These are phyloP conservation scores for Cryoendolithus antarcticus DNA, from an alignment of 2,329 filamentous ascomycete genomes.

Conservation along the genomic window DNA sequence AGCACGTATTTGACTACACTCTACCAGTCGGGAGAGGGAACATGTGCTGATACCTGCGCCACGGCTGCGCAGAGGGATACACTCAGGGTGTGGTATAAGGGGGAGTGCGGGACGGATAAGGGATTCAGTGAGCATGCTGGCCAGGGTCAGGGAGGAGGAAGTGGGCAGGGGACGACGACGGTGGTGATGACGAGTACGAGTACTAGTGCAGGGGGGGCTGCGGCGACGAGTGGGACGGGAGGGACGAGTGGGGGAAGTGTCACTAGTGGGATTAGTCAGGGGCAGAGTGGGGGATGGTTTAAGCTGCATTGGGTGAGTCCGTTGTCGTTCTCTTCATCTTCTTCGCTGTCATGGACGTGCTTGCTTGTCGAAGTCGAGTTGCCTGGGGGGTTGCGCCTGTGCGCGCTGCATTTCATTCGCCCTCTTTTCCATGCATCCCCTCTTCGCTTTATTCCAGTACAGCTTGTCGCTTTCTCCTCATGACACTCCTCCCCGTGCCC, in stretches of 20 bases:
- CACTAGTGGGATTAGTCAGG: no score
- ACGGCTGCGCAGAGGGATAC: constrained; percentile 39
- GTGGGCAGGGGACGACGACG: constrained; percentile 1
- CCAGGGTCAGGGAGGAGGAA: constrained; percentile 3
- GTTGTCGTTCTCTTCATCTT: not conserved
- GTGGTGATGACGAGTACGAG: constrained; percentile 3
- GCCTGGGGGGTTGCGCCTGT: not conserved
- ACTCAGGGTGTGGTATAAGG: constrained; percentile 59
- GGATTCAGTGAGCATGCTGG: constrained; percentile 21
- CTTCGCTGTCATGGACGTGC: not conserved
- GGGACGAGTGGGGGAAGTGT: constrained; percentile 7
- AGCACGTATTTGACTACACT: constrained; percentile 48
- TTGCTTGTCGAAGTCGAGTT: not conserved
- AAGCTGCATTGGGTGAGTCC: constrained; percentile 3
- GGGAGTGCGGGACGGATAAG: constrained; percentile 46
- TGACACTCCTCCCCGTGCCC: constrained; percentile 33
- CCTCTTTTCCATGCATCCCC: not conserved
- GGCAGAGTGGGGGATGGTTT: no score
- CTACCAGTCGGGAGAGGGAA: constrained; percentile 31
- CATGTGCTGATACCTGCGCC: constrained; percentile 45
- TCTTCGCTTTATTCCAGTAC: constrained; percentile 34
- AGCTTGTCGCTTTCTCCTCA: not conserved
- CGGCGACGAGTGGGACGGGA: constrained; percentile 11
- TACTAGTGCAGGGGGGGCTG: constrained; percentile 1
- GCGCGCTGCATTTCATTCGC: not conserved